Base-by-base conservation (phyloP, 2,329 filamentous ascomycete species). In the Waltergamsia citrina region DNA sequence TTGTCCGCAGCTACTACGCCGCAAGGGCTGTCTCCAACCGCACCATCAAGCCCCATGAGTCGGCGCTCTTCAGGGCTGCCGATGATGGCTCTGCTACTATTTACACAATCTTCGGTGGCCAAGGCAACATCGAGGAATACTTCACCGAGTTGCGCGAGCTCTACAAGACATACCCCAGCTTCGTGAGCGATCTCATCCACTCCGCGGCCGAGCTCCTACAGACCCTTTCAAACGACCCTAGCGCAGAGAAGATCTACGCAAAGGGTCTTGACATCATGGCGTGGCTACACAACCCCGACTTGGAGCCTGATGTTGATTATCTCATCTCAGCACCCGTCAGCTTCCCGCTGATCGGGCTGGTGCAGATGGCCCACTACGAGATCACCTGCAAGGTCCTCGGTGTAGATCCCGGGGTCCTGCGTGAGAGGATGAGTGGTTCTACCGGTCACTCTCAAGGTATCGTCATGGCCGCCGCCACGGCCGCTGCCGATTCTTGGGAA, bases 51-150 rank as follows among this genome's bases (percentile, higher is more conserved):
- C 76, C 85, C 19, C 90, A 98, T 57, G 85, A 94, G 55, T 96
- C 93, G 26, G 93, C 92, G 23, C 73, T 98, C 30, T 76, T 95
- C 53, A 77, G 92, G 46, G 90, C 92, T 33, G 86, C 86, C 8
- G 79, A 83, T 30, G 88, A 95, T 42, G 81, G 77, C 41, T 78
- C 80, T 36, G 88, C 88, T 35, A 81, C 77, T 48, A 75, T 98
- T 39, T 98, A 94, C 66, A 88, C 81, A 44, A 87, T 98, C 41
- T 94, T 96, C 46, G 92, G 92, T 39, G 92, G 92, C 6, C 92
- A 98, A 59, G 92, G 92, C 48, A 98, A 98, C 60, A 96, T 98
- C 43, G 90, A 98, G 62, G 93, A 98, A 63, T 98, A 98, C 63
- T 98, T 98, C 51, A 90, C 98, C 47, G 92, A 98, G 66, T 74